Conservation (phyloP, 169 alveolate genomes). For the Pseudocohnilembus persalinus region DNA sequence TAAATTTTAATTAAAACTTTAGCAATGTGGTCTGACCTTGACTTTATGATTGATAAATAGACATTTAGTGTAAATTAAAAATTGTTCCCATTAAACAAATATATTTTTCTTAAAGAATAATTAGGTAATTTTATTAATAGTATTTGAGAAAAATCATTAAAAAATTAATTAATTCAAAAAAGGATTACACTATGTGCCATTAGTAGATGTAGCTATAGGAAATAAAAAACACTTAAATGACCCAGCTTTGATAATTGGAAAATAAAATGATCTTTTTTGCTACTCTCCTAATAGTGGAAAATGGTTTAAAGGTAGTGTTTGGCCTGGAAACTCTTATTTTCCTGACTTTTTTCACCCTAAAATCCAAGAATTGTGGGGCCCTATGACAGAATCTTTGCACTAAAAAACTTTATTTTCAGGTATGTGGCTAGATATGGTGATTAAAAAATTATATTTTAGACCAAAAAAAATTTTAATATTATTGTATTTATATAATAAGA, state of each 20-base stretch:
- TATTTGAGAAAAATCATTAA: background rate
- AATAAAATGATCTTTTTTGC: slow-evolving; percentile 54
- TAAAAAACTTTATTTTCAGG: slow-evolving; percentile 55
- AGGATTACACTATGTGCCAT: slow-evolving; percentile 63
- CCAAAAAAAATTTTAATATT: too few species aligned
- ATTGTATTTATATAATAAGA: background rate
- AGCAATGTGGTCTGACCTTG: slow-evolving; percentile 87
- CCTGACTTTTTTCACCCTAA: slow-evolving; percentile 75
- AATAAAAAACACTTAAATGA: slow-evolving; percentile 20
- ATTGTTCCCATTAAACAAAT: slow-evolving; percentile 29
- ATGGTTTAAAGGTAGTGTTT: slow-evolving; percentile 67
- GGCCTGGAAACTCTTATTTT: slow-evolving; percentile 85
- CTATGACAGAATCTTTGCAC: slow-evolving; percentile 40
- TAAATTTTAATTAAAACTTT: background rate
- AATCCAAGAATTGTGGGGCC: slow-evolving; percentile 48
- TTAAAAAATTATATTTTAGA: too few species aligned
- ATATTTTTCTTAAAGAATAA: background rate
- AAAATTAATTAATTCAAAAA: too few species aligned
- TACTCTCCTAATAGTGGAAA: slow-evolving; percentile 54
- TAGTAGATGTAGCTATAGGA: slow-evolving; percentile 83
- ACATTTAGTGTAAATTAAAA: slow-evolving; percentile 60
- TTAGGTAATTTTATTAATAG: slow-evolving; percentile 4
- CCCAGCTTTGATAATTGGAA: slow-evolving; percentile 57
- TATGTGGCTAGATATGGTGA: slow-evolving; percentile 71
- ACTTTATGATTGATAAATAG: slow-evolving; percentile 69